Evolutionary conservation across 495 filamentous ascomycete species (phyloP).

Genomic region (Aspergillus carlsbadensis): DNA sequence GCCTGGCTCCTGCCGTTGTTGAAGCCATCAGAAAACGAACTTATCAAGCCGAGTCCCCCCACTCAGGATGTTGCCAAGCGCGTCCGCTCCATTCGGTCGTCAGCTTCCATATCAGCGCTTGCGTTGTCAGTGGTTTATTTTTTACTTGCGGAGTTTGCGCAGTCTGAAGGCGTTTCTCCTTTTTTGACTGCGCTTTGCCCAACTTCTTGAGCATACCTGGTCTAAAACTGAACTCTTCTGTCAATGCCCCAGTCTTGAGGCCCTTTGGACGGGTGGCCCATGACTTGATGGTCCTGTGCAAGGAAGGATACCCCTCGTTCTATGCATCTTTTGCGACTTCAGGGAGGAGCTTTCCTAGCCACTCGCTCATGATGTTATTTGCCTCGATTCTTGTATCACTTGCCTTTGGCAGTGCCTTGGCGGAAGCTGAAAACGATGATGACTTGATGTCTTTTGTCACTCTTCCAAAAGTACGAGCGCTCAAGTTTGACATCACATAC

Average conservation of each 20-base stretch:
- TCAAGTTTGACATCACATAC: slow-evolving; percentile 26
- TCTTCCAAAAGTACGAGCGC: slow-evolving; percentile 25
- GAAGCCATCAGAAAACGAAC: slow-evolving; percentile 6
- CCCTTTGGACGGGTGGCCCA: slow-evolving; percentile 6
- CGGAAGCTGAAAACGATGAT: slow-evolving; percentile 32
- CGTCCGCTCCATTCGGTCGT: slow-evolving; percentile 27
- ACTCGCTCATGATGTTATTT: slow-evolving; percentile 35
- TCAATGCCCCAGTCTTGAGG: neutral
- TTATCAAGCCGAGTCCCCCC: slow-evolving; percentile 21
- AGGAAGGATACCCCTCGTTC: slow-evolving; percentile 8
- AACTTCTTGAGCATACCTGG: neutral
- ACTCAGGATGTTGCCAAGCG: slow-evolving; percentile 36
- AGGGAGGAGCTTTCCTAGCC: slow-evolving; percentile 24
- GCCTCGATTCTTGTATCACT: slow-evolving; percentile 28
- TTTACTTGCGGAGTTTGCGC: slow-evolving; percentile 13
- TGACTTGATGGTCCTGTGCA: slow-evolving; percentile 4
- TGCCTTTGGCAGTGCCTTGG: slow-evolving; percentile 25
- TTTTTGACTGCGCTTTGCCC: slow-evolving; percentile 1
- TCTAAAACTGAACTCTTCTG: neutral
- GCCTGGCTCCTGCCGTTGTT: neutral
- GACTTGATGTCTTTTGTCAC: slow-evolving; percentile 44
- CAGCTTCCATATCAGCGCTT: slow-evolving; percentile 30
- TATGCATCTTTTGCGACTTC: slow-evolving; percentile 14
- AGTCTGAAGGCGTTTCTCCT: slow-evolving; percentile 10
- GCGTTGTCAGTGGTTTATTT: slow-evolving; percentile 23